Evolutionary conservation across 768 basidiomycete species (phyloP), one percentile per base, ranked within the genome.

Genomic region (Lepiota venenata): DNA sequence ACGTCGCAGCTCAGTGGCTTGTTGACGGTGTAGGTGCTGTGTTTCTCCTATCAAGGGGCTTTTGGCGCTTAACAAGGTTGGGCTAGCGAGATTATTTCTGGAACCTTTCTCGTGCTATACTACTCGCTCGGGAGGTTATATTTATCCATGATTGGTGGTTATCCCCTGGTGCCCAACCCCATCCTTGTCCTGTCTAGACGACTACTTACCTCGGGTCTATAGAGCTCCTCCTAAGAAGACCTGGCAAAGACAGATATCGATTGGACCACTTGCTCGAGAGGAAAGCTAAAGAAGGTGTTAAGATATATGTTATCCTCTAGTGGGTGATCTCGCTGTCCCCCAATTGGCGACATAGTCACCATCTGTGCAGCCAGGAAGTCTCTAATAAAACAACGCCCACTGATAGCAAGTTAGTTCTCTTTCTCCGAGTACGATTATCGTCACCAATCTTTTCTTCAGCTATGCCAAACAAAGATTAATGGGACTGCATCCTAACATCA

Each of bases 71-170:
- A 9, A 37, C 36, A 29, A 22, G 49, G 12, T 58, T 49, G 48
- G 56, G n/a, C 25, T 56, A 95, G 90, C 85, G 96, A 10, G 96
- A 99, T 67, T 99, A 99, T 65, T 96, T 93, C 71, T 99, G 96
- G 97, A 96, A 95, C 64, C 73, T 99, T 20, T 92, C 91, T 20
- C 82, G 92, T 38, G 96, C 96, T 0, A 87, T 99, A 44, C 76
- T 91, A 21, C 79, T 97, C 61, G 96, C 96, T 0, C 87, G 86
- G 66, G 87, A 93, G 62, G 78, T 73, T 42, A 93, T 97, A 52
- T 95, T 93, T 65, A 97, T 98, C 36, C 97, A 98, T 65, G 96
- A 96, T 69, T 98, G 96, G 96, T 98, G 96, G 97, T 73, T 94
- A 20, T 92, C 92, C 21, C 93, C 92, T 3, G 87, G 91, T 91